These are phyloP conservation scores for Yamadazyma paraphyllophila DNA, from an alignment of 805 yeast species.

Conservation along the genomic window DNA sequence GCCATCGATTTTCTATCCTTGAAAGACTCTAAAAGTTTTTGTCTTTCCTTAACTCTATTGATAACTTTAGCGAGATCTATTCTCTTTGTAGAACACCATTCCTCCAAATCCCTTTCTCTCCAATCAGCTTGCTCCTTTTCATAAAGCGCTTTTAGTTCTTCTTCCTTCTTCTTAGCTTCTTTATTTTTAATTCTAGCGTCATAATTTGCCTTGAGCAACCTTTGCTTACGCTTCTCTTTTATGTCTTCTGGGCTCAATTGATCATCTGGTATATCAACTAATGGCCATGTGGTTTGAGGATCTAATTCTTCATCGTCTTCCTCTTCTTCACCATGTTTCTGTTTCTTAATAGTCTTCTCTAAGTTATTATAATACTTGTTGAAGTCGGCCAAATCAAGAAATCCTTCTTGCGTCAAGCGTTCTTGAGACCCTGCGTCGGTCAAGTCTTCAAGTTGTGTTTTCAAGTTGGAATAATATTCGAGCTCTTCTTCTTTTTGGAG, in stretches of 20 bases:
- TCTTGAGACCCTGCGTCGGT: constrained; percentile 50
- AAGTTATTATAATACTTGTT: constrained; percentile 61
- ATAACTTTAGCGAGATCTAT: constrained; percentile 56
- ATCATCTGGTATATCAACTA: constrained; percentile 81
- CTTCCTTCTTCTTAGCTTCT: constrained; percentile 70
- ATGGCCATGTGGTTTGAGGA: constrained; percentile 62
- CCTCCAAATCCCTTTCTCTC: constrained; percentile 69
- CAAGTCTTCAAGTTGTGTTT: constrained; percentile 48
- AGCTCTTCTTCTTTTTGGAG: constrained; percentile 78
- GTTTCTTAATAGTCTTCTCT: constrained; percentile 67
- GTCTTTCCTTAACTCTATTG: constrained; percentile 62
- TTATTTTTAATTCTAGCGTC: constrained; percentile 86
- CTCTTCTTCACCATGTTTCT: constrained; percentile 59
- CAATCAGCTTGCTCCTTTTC: constrained; percentile 69
- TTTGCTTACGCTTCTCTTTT: constrained; percentile 84
- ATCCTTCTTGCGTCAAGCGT: constrained; percentile 67
- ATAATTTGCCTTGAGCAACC: constrained; percentile 75
- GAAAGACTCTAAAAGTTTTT: constrained; percentile 70
- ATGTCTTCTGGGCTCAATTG: constrained; percentile 75
- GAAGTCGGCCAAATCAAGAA: constrained; percentile 71
- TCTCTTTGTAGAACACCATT: constrained; percentile 78
- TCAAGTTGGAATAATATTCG: constrained; percentile 63
- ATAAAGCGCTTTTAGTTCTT: constrained; percentile 56
- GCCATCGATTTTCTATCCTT: constrained; percentile 88
- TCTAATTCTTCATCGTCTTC: constrained; percentile 53